Evolutionary conservation across 441 rosid species (phyloP), one percentile per base, ranked within the genome.

Genomic region (Pelargonium myrrhifolium): DNA sequence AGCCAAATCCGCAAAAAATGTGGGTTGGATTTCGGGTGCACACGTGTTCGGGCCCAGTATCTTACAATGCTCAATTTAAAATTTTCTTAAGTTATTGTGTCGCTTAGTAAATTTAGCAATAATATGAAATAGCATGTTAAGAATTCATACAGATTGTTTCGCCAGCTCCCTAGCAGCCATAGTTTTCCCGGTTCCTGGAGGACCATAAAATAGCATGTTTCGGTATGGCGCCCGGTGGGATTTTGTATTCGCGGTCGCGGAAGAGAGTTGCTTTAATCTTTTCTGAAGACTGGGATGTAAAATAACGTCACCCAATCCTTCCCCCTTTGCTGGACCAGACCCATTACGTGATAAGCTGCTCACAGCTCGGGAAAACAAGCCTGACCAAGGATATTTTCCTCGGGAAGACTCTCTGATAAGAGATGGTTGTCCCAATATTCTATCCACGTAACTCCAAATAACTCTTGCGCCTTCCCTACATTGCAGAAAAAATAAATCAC

Each of bases 131-230:
- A 55, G 9, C 24, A 58, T 65, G 63, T 55, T 69, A 53, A 51
- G 67, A 75, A 55, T n/a, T 71, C 96, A 66, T 89, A 94, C 97
- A 71, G 99, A 94, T 87, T 81, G 86, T 51, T 74, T 77, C 72
- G 97, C 97, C 64, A 91, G 71, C 77, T 94, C 96, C 75, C 99
- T 85, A 53, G 99, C 99, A 68, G 91, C 97, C 99, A 94, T 94
- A 58, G 99, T 91, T 82, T 94, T 94, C 64, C 99, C 99, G 7
- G 99, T 94, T 78, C 99, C 99, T 66, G 99, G 99, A 71, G 99
- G 99, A 24, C 99, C 99, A 58, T 91, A 88, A 80, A 93, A 89
- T 65, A 91, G 91, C 93, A 93, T 85, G 70, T 94, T 94, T 39
- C 99, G 78, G 74, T 87, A 94, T 31, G 99, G 99, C 22, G 99